Evolutionary conservation across 441 rosid species (phyloP).

Genomic region (Capsella rubella): DNA sequence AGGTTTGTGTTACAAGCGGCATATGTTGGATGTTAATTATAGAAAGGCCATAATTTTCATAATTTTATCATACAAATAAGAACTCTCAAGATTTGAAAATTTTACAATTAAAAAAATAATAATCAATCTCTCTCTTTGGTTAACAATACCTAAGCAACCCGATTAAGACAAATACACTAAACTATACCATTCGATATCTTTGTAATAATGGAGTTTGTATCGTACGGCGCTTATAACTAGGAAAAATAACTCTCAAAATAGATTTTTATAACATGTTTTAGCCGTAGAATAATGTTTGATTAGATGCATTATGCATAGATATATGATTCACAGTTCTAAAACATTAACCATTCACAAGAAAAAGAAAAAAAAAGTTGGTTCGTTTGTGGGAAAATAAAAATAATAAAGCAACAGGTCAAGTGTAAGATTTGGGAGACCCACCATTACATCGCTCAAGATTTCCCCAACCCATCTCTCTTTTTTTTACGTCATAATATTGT

Average conservation of each 20-base stretch:
- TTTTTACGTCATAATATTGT: constrained; percentile 31
- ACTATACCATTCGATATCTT: not conserved
- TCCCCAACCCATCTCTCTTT: constrained; percentile 30
- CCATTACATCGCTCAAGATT: constrained; percentile 41
- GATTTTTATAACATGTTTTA: not conserved
- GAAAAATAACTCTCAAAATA: not conserved
- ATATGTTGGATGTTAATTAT: not conserved
- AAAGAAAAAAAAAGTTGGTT: not conserved
- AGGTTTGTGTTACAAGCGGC: constrained; percentile 16
- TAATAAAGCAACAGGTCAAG: constrained; percentile 35
- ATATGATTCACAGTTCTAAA: not conserved
- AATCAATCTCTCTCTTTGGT: too few relatives aligned
- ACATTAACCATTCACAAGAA: not conserved
- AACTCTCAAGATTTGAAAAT: not conserved
- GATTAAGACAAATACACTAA: not conserved
- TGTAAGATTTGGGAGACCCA: constrained; percentile 47
- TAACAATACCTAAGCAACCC: not conserved
- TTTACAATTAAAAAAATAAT: not conserved
- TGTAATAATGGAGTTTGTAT: not conserved
- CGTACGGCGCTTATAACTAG: not conserved
- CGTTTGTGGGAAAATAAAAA: constrained; percentile 1
- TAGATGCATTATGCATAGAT: not conserved
- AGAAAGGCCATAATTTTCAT: not conserved
- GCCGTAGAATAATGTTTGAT: not conserved
- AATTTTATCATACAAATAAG: not conserved